Base-by-base conservation (phyloP, 352 stramenopile species). In the Peronospora destructor region DNA sequence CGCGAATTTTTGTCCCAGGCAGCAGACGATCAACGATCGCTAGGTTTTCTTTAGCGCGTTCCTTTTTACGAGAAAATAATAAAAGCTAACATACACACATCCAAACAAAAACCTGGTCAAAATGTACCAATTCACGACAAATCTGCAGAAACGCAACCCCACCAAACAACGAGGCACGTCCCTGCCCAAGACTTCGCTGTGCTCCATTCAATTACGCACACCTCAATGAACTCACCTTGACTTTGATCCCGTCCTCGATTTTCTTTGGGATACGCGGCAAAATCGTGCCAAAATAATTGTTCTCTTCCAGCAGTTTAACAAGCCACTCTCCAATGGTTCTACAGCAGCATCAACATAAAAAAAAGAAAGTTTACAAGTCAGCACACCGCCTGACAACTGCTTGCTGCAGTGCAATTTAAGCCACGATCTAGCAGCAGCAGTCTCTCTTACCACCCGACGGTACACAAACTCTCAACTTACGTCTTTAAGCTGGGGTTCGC, bases 201-300 rank as follows among this genome's bases (percentile, higher is more conserved):
- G 14, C 23, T 40, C 16, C 32, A 42, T 30, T 14, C 36, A 16
- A 38, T 14, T 36, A 41, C 25, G 12, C 14, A 48, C 14, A 54
- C 23, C 14, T 32, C 26, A 14, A 16, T 13, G 3, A n/a, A 64
- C 56, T 36, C 36, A 90, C 78, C 73, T 88, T 87, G 45, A 98
- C 90, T 80, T 98, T 98, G 58, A 98, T 94, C 33, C 95, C 86
- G 36, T 97, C 79, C 62, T 98, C 89, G 38, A 98, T 95, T 28
- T 89, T 88, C 60, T 98, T 91, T 1, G 96, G 96, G 45, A 98
- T 94, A 12, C 95, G 90, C 8, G 96, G 95, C 10, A 99, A 59
- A 50, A 97, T 95, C 4, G 95, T 98, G 21, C 92, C 88, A 57
- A 95, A 97, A 67, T 98, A 98, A 54, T 98, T 95, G 61, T 96